These are phyloP conservation scores for Phytophthora quininea DNA, from an alignment of 352 stramenopile genomes.

Conservation along the genomic window DNA sequence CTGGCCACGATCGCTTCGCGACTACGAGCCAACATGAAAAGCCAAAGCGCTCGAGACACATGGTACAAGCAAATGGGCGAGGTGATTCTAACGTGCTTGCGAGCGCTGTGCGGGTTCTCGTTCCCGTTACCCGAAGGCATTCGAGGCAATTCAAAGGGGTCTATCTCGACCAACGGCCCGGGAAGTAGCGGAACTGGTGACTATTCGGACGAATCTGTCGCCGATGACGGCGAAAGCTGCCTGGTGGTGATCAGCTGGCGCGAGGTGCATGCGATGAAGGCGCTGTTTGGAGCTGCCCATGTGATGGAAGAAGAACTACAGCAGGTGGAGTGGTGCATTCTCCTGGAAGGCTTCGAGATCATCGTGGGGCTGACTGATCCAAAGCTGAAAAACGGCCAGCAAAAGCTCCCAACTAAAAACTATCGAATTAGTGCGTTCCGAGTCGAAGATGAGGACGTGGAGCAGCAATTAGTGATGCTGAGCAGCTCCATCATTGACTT, in stretches of 20 bases:
- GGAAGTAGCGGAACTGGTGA: slow-evolving; percentile 26
- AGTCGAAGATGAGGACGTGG: slow-evolving; percentile 86
- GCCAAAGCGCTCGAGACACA: slow-evolving; percentile 37
- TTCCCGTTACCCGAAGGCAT: slow-evolving; percentile 77
- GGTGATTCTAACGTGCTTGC: slow-evolving; percentile 73
- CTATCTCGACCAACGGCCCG: slow-evolving; percentile 33
- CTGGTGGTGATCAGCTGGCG: slow-evolving; percentile 77
- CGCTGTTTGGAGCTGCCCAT: slow-evolving; percentile 80
- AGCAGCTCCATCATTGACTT: slow-evolving; percentile 88
- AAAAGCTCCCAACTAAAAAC: slow-evolving; percentile 75
- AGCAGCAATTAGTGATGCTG: slow-evolving; percentile 87
- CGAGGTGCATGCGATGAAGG: slow-evolving; percentile 90
- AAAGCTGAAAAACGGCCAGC: slow-evolving; percentile 76
- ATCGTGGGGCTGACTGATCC: slow-evolving; percentile 73
- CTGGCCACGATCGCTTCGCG: slow-evolving; percentile 77
- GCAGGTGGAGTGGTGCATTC: slow-evolving; percentile 72
- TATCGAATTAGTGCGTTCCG: slow-evolving; percentile 78
- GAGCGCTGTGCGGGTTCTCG: slow-evolving; percentile 77
- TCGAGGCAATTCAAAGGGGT: slow-evolving; percentile 49
- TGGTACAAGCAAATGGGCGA: slow-evolving; percentile 73
- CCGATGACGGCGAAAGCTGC: slow-evolving; percentile 70
- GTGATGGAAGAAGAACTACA: slow-evolving; percentile 88
- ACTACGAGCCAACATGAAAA: slow-evolving; percentile 60
- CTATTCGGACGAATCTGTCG: slow-evolving; percentile 42
- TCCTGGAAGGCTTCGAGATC: slow-evolving; percentile 85